Conservation (phyloP, 331 rosid species). For the Prunus yedoensis region DNA sequence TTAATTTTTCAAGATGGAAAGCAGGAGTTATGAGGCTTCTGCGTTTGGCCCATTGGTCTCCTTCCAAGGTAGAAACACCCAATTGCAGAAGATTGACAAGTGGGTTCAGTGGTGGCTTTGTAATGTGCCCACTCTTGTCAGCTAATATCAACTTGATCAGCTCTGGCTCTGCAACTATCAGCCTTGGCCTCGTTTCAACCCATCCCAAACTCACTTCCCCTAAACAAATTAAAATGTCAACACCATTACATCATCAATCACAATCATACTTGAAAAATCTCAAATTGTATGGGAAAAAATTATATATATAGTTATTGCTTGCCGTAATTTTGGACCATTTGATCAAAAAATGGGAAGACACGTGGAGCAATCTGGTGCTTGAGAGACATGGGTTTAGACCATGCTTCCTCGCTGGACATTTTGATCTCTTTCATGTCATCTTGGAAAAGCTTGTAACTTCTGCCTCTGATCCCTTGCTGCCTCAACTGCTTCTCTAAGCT, state of each 20-base stretch:
- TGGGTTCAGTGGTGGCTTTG: constrained; percentile 40
- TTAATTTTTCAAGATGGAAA: constrained; percentile 42
- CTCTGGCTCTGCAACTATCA: constrained; percentile 38
- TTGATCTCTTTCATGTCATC: constrained; percentile 44
- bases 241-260: too few relatives aligned
- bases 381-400: constrained; percentile 34
- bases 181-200: constrained; percentile 36
- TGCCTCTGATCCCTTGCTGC: constrained; percentile 44
- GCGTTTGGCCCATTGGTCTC: constrained; percentile 40
- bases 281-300: background rate
- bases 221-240: background rate
- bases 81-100: constrained; percentile 28
- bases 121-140: constrained; percentile 35
- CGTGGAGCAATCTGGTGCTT: constrained; percentile 36
- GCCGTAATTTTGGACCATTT: constrained; percentile 38
- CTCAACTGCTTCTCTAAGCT: constrained; percentile 25
- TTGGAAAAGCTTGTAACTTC: constrained; percentile 30
- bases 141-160: constrained; percentile 29
- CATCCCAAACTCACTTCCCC: constrained; percentile 39
- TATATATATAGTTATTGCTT: background rate
- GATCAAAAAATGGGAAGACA: constrained; percentile 35
- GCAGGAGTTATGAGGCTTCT: constrained; percentile 38
- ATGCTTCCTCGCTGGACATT: constrained; percentile 20
- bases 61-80: constrained; percentile 43
- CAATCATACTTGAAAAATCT: background rate